A percentile compares a stretch with the other conserved stretches of the same genome.
Evolutionary conservation across 1,284 basidiomycete genomes (phyloP).

Genomic region (Pseudozyma thailandica): DNA sequence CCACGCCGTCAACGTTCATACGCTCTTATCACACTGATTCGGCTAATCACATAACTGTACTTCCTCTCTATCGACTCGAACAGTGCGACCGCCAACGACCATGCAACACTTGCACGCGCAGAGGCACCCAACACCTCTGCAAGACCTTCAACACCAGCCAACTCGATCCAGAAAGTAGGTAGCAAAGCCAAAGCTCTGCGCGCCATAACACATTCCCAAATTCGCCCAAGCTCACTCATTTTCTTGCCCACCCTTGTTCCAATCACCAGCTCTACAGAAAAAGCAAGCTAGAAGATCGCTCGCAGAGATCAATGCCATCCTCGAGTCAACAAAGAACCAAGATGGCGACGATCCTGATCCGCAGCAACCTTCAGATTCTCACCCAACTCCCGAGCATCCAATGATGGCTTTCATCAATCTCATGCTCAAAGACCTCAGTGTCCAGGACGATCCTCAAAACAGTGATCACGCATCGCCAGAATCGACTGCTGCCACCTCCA

Average conservation of each 20-base stretch:
- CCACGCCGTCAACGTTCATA: background rate
- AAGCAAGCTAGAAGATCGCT: conserved; percentile 45
- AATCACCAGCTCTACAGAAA: conserved; percentile 35
- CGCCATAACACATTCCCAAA: background rate
- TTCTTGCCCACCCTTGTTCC: background rate
- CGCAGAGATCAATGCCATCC: conserved; percentile 46
- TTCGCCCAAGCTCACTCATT: background rate
- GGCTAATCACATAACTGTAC: background rate
- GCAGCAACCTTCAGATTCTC: conserved; percentile 10
- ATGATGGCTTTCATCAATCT: conserved; percentile 51
- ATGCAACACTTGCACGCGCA: conserved; percentile 36
- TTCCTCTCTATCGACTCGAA: too few relatives aligned
- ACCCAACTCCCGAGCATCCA: conserved; percentile 25
- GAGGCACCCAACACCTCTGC: conserved; percentile 48
- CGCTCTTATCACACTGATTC: too few relatives aligned
- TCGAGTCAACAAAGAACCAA: conserved; percentile 10
- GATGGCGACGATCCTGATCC: conserved; percentile 26
- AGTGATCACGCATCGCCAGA: conserved; percentile 21
- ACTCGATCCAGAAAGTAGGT: conserved; percentile 47
- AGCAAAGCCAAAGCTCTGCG: background rate
- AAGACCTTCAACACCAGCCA: conserved; percentile 52
- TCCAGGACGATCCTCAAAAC: conserved; percentile 9
- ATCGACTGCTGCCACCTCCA: conserved; percentile 5
- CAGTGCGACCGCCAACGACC: conserved; percentile 51
- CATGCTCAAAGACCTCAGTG: conserved; percentile 49